Evolutionary conservation across 1,139 yeast species (phyloP), one percentile per base, ranked within the genome.

Genomic region (Meyerozyma sp.): DNA sequence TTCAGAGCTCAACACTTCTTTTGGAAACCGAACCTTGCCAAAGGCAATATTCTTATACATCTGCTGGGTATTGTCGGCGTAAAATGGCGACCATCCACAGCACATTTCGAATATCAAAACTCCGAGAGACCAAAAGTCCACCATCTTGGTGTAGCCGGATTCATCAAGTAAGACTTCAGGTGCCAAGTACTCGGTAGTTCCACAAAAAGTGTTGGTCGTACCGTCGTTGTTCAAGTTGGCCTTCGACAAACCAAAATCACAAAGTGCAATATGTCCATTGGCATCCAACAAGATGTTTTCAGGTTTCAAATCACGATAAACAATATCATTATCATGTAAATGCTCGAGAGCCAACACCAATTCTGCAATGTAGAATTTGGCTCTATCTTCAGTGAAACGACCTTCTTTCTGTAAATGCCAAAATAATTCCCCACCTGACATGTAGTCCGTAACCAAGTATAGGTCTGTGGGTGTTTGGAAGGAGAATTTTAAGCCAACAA

Each of bases 31-130:
- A 27, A 93, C 98, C 63, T 93, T 93, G 49, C 98, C 98, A 68
- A 90, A 93, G 3, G 98, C 98, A 68, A 93, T 93, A 66, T 93
- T 93, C 68, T 91, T 91, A 70, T 93, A 93, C 98, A 93, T 93
- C 66, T 91, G 96, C 69, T 93, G 98, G 43, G 95, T 89, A 62
- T 88, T 93, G 50, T 91, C 97, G 36, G 98, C 98, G 60, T 89
- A 91, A 63, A 93, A 93, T 44, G 98, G 98, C n/a, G 96, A 86
- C 98, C 98, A 93, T 36, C 98, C 98, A 68, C 98, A 93, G 64
- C 97, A 84, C 93, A 85, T 84, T 65, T 85, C 94, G 62, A 85
- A 85, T 39, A 85, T 84, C 47, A 85, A 69, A 8, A 85, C 93
- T 48, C 94, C 94, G 46, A 85, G 66, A 2, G 91, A 83, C 94